Evolutionary conservation across 371 early-diverging fungal genomes (phyloP).

Genomic region (Mortierella sp.): DNA sequence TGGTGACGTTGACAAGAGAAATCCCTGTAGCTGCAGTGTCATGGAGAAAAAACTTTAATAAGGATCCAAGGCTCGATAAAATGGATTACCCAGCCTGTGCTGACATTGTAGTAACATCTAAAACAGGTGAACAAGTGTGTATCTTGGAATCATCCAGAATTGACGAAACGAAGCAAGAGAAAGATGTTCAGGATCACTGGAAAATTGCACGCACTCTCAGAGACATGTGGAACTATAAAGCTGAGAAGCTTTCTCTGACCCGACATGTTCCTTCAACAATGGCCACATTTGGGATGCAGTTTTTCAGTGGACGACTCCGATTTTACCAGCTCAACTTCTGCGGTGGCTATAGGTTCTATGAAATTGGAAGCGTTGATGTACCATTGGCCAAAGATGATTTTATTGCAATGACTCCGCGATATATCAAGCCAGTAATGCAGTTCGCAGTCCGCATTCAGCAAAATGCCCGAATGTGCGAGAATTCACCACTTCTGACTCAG

Average conservation of each 20-base stretch:
- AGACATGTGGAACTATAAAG: conserved; percentile 3
- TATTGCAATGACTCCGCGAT: not conserved
- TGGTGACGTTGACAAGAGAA: not conserved
- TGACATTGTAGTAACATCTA: not conserved
- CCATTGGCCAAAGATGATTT: not conserved
- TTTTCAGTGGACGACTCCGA: not conserved
- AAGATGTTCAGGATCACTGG: not conserved
- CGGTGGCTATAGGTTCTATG: not conserved
- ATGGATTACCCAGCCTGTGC: not conserved
- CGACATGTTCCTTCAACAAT: not conserved
- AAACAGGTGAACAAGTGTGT: not conserved
- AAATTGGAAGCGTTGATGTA: not conserved
- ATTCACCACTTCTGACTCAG: not conserved
- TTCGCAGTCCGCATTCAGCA: not conserved
- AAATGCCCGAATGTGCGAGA: not conserved
- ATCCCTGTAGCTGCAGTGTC: conserved; percentile 5
- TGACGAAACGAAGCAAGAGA: conserved; percentile 3
- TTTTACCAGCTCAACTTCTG: conserved; percentile 4
- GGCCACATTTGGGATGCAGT: conserved; percentile 2
- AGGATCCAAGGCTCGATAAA: conserved; percentile 3
- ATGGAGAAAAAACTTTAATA: conserved; percentile 9
- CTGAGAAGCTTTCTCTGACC: conserved; percentile 5
- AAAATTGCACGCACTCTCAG: conserved; percentile 1
- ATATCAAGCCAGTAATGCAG: not conserved
- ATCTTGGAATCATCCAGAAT: conserved; percentile 3